Percentiles rank a stretch among this genome's conserved stretches.
Evolutionary conservation across 2,329 filamentous ascomycete genomes (phyloP).

Genomic region (Aspergillus persii): DNA sequence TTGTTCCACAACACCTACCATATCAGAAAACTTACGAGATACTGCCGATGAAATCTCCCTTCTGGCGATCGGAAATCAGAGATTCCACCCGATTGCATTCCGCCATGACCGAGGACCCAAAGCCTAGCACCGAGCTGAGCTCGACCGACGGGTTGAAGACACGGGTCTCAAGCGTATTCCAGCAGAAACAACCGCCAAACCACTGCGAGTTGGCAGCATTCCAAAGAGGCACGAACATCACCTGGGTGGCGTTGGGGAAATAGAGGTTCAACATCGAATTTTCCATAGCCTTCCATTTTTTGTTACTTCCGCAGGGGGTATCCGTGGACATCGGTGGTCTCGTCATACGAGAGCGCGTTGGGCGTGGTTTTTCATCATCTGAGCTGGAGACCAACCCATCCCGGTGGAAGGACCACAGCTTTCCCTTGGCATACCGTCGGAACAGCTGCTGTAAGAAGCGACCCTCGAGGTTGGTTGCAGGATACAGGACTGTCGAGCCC

Average conservation of each 20-base stretch:
- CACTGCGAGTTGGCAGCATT: constrained; percentile 49
- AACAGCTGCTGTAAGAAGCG: constrained; percentile 37
- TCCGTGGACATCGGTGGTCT: constrained; percentile 13
- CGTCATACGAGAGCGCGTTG: constrained; percentile 5
- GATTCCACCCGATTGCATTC: constrained; percentile 45
- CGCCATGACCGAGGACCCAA: constrained; percentile 43
- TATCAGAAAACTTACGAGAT: constrained; percentile 31
- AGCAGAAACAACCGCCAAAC: constrained; percentile 48
- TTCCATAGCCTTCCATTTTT: constrained; percentile 35
- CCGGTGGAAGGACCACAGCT: constrained; percentile 49
- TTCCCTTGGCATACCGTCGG: constrained; percentile 47
- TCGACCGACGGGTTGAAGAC: constrained; percentile 39
- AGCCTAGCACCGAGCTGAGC: constrained; percentile 41
- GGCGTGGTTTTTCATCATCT: constrained; percentile 35
- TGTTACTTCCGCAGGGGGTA: constrained; percentile 20
- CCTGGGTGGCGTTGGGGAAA: constrained; percentile 48
- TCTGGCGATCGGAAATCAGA: constrained; percentile 43
- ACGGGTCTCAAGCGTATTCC: constrained; percentile 37
- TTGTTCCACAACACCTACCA: neutral
- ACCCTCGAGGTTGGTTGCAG: constrained; percentile 32
- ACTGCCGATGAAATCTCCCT: constrained; percentile 45
- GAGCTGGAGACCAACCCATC: constrained; percentile 45
- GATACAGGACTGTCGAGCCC: constrained; percentile 24
- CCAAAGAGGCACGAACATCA: constrained; percentile 54
- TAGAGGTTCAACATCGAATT: constrained; percentile 41